Evolutionary conservation across 1,139 yeast genomes (phyloP).

Genomic region (Taiozyma sp.): DNA sequence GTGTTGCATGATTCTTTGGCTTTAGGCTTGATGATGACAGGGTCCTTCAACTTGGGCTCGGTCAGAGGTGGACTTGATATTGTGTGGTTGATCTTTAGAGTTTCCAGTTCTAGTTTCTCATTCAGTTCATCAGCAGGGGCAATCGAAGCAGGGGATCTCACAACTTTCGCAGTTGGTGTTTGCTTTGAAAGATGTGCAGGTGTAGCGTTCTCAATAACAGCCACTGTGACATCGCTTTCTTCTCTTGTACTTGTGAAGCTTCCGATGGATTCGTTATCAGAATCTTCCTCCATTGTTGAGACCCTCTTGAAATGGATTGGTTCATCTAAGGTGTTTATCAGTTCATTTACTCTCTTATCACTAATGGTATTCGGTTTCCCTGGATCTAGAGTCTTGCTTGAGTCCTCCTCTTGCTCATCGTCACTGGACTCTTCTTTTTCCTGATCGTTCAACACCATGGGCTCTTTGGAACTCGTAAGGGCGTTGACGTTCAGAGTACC

Average conservation of each 20-base stretch:
- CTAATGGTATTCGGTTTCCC: constrained; percentile 28
- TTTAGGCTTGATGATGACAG: background rate
- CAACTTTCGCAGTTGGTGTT: constrained; percentile 13
- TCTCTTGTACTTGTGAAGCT: constrained; percentile 5
- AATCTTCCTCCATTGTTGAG: constrained; percentile 26
- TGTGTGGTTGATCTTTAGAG: background rate
- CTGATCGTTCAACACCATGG: constrained; percentile 1
- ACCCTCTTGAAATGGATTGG: constrained; percentile 36
- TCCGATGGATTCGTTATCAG: constrained; percentile 13
- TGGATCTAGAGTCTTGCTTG: constrained; percentile 36
- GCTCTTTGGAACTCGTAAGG: constrained; percentile 26
- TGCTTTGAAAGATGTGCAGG: constrained; percentile 14
- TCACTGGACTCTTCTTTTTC: constrained; percentile 2
- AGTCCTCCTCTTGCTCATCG: constrained; percentile 5
- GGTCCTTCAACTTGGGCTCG: background rate
- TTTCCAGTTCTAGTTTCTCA: background rate
- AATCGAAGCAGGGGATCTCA: constrained; percentile 8
- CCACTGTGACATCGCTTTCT: constrained; percentile 8
- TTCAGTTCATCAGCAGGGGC: background rate
- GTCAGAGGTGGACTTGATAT: background rate
- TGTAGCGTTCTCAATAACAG: constrained; percentile 15
- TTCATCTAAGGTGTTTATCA: constrained; percentile 27
- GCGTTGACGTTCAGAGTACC: constrained; percentile 59
- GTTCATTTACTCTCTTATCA: constrained; percentile 17
- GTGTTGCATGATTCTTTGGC: background rate